Base-by-base conservation (phyloP, 2,329 filamentous ascomycete species). In the Talaromyces islandicus region DNA sequence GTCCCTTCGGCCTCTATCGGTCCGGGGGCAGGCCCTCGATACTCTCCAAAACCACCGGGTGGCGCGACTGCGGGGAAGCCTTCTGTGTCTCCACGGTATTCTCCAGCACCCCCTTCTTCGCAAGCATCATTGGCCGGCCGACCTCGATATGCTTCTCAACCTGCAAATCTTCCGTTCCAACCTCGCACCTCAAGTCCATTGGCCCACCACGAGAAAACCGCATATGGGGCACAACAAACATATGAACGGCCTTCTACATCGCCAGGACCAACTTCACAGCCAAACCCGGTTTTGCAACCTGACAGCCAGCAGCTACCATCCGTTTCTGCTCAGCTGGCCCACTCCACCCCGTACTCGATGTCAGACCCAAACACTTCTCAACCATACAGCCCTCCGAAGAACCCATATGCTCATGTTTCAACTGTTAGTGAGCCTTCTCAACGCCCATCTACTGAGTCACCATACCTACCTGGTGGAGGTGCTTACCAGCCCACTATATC, bases 181-280 rank as follows among this genome's bases (percentile, higher is more conserved):
- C 85, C 85, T 19, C 79, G 85, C 59, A 87, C 84, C 7, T 87
- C 85, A n/a, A 87, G 85, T 69, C 85, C 85, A 17, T 75, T 88
- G 17, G 85, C 85, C 32, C 80, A 82, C 55, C 81, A 78, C 58
- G 73, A 75, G 54, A 75, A 73, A 58, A 64, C 65, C 32, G 72
- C 70, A 7, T 73, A 74, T 56, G 71, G 71, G 48, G 65, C 68
- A 1, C 65, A 68, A 29, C 65, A 65, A 2, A 51, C 66, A 14
- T 65, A 67, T 30, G 64, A 64, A 14, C 65, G 67, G n/a, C 68
- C 67, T 10, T 60, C 68, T 25, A 66, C 70, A 29, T 66, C 66
- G 7, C 63, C 69, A 35, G 66, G 59, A 17, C 41, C 59, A 19
- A 41, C 59, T 11, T 57, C 59, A 27, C 27, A 54, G 12, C 21